A percentile compares a stretch with the other conserved stretches of the same genome.
Evolutionary conservation across 768 basidiomycete species (phyloP).

Genomic region (Tulasnella sp.): DNA sequence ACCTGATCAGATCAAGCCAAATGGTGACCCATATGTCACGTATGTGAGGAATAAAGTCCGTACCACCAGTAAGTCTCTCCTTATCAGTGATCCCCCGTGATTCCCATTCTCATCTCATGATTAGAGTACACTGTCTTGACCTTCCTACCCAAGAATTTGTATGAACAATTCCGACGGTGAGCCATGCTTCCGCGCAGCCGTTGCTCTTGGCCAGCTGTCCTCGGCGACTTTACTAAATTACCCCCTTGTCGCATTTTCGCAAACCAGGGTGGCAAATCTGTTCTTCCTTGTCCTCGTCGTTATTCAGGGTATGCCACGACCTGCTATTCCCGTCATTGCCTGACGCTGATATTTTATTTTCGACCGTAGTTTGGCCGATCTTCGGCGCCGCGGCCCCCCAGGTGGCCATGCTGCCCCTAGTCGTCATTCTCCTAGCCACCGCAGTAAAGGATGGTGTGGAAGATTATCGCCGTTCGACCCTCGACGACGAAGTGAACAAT

Average conservation of each 20-base stretch:
- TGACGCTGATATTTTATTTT: slow-evolving; percentile 13
- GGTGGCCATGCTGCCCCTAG: slow-evolving; percentile 70
- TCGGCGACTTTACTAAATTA: too few species aligned
- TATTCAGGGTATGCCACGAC: slow-evolving; percentile 46
- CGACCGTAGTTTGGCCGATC: slow-evolving; percentile 59
- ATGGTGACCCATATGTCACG: slow-evolving; percentile 66
- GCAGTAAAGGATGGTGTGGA: slow-evolving; percentile 94
- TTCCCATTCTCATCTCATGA: neutral
- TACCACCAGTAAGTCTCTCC: slow-evolving; percentile 62
- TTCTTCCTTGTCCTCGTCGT: slow-evolving; percentile 82
- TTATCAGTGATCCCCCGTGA: neutral
- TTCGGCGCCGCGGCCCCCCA: slow-evolving; percentile 81
- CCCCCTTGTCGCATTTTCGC: neutral
- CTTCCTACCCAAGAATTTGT: slow-evolving; percentile 88
- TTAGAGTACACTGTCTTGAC: slow-evolving; percentile 82
- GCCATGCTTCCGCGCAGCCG: slow-evolving; percentile 23
- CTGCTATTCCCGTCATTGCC: neutral
- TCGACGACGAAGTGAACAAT: slow-evolving; percentile 93
- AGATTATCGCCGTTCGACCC: slow-evolving; percentile 76
- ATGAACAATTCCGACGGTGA: slow-evolving; percentile 85
- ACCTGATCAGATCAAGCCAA: slow-evolving; percentile 46
- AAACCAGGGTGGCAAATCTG: slow-evolving; percentile 66
- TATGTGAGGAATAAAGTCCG: slow-evolving; percentile 89
- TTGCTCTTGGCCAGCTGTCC: too few species aligned
- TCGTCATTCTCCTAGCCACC: slow-evolving; percentile 78